These are phyloP conservation scores for Vanrija humicola DNA, from an alignment of 1,284 basidiomycete genomes.

Conservation along the genomic window DNA sequence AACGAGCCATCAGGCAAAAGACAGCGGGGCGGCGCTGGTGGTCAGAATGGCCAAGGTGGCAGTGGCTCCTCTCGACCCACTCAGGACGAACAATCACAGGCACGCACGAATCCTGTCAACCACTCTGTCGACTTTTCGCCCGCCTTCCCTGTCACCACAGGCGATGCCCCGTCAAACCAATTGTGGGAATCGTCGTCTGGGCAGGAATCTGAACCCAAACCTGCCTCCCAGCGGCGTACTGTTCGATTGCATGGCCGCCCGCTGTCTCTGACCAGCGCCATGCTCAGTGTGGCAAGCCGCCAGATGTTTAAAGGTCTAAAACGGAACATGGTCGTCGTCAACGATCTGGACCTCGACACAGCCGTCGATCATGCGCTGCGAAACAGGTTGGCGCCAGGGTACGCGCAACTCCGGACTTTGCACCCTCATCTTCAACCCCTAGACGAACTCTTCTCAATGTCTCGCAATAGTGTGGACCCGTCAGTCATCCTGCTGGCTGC, in stretches of 20 bases:
- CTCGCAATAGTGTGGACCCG: conserved; percentile 7
- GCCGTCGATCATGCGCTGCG: conserved; percentile 24
- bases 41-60: no score
- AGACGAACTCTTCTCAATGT: conserved; percentile 17
- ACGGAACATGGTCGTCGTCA: conserved; percentile 13
- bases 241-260: conserved; percentile 39
- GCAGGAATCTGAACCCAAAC: no score
- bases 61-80: no score
- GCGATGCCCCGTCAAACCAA: background rate
- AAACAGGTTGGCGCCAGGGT: conserved; percentile 26
- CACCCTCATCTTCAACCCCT: conserved; percentile 42
- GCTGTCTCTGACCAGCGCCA: conserved; percentile 31
- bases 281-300: conserved; percentile 36
- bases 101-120: conserved; percentile 15
- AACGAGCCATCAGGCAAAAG: conserved; percentile 1
- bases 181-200: background rate
- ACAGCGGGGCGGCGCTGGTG: no score
- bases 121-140: conserved; percentile 27
- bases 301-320: conserved; percentile 15
- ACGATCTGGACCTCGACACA: conserved; percentile 28
- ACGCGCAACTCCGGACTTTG: conserved; percentile 28
- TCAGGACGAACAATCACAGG: no score
- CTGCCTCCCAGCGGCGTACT: conserved; percentile 6
- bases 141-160: background rate
- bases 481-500: conserved; percentile 26